Evolutionary conservation across 108 stramenopile genomes (phyloP), one percentile per base, ranked within the genome.

Genomic region (Cyclostephanos tholiformis): DNA sequence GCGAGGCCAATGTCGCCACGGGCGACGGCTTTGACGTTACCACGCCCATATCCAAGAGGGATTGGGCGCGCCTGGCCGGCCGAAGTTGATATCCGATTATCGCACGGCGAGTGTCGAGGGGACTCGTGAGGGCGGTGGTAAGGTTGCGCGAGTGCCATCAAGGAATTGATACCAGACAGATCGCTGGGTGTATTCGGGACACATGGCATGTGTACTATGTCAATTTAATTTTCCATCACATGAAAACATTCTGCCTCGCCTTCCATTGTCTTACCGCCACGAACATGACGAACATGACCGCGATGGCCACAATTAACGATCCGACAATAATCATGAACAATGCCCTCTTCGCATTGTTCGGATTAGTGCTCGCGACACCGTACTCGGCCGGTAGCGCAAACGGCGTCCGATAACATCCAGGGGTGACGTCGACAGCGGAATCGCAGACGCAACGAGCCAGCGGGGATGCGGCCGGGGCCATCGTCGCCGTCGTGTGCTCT

Each of bases 91-190:
- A n/a, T n/a, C n/a, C n/a, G n/a, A n/a, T n/a, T n/a, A 19, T 62
- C 83, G 4, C 52, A 82, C 27, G 83, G 78, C 62, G 76, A 85
- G 91, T 93, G 14, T 70, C 76, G 59, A 83, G 88, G 65, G 91
- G 92, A 11, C 69, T 93, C 57, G 95, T 95, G 11, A 83, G 90
- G 62, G 87, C 92, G 32, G 88, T 93, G 0, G 89, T 91, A 5
- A 84, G 83, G 48, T 20, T 48, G 65, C 17, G 63, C 52, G 17
- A 22, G 94, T 11, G 64, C 88, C 27, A 74, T 89, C 41, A 86
- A 90, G 26, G 98, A 98, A 67, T 67, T 98, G 23, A 74, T 97
- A 2, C 98, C 97, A 75, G 98, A 98, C 79, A 97, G 98, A 12
- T 85, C 88, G 26, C 66, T 96, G 38, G 98, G 98, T n/a, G n/a